Percentiles rank a stretch among this genome's conserved stretches.
phyloP scores from a whole-genome alignment of 352 stramenopile species.

The Phytophthora ramorum region DNA sequence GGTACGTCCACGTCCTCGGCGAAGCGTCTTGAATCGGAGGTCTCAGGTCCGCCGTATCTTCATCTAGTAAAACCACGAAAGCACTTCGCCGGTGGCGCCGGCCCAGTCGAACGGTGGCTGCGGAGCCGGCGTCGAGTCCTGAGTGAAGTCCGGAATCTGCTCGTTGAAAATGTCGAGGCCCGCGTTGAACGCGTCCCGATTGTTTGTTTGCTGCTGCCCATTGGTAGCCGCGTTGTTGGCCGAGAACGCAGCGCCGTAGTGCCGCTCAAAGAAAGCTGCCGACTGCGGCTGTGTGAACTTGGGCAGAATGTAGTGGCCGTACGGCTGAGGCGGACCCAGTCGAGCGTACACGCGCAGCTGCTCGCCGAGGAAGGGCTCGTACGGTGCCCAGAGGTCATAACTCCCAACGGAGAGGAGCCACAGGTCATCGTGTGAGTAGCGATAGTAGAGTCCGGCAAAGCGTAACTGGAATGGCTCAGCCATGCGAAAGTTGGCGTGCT shows the following conservation, averaged over 20 bases:
- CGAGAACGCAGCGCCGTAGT: conserved; percentile 28
- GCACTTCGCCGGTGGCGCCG: conserved; percentile 34
- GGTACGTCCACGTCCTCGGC: conserved; percentile 13
- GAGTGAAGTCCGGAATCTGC: conserved; percentile 40
- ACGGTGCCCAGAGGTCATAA: conserved; percentile 42
- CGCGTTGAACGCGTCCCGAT: conserved; percentile 20
- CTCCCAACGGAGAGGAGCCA: conserved; percentile 38
- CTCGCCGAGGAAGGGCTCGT: conserved; percentile 42
- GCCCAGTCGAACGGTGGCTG: conserved; percentile 27
- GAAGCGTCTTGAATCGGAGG: conserved; percentile 12
- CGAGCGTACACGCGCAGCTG: conserved; percentile 31
- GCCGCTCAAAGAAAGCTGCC: conserved; percentile 34
- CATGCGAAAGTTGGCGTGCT: conserved; percentile 44
- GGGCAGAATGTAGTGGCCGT: conserved; percentile 38
- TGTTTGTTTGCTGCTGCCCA: conserved; percentile 18
- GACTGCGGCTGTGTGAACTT: conserved; percentile 39
- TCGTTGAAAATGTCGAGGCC: conserved; percentile 39
- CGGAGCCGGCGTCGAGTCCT: conserved; percentile 20
- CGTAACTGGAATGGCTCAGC: conserved; percentile 45
- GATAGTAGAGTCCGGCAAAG: conserved; percentile 42
- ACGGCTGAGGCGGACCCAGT: conserved; percentile 30
- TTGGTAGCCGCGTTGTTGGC: conserved; percentile 17
- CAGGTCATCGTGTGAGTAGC: conserved; percentile 42
- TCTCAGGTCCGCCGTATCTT: not conserved
- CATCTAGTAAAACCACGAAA: conserved; percentile 48